Percentiles rank a stretch among this genome's conserved stretches.
These are phyloP conservation scores for Brassica cretica DNA, from an alignment of 345 rosid species.

Conservation along the genomic window DNA sequence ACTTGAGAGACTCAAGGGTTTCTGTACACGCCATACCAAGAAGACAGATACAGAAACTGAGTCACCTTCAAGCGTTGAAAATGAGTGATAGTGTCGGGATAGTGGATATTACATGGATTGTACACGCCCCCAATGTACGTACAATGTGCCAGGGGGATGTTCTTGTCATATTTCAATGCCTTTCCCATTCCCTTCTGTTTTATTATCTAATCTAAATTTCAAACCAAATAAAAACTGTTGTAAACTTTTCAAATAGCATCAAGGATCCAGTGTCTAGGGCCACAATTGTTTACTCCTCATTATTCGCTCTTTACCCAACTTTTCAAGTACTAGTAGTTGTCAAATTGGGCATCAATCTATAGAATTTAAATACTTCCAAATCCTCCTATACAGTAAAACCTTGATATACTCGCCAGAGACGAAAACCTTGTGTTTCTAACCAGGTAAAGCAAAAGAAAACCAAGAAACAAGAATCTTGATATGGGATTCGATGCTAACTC, in stretches of 20 bases:
- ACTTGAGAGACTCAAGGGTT: constrained; percentile 59
- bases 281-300: background rate
- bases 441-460: constrained; percentile 44
- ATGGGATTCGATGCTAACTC: no score
- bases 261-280: background rate
- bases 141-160: background rate
- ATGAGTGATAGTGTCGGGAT: background rate
- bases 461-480: background rate
- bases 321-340: background rate
- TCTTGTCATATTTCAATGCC: background rate
- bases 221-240: background rate
- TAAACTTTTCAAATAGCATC: background rate
- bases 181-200: background rate
- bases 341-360: background rate
- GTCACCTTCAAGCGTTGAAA: background rate
- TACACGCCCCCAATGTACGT: background rate
- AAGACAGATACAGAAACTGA: constrained; percentile 34
- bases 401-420: no score
- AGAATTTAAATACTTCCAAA: background rate
- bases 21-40: constrained; percentile 62
- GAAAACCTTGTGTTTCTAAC: constrained; percentile 50
- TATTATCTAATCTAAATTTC: background rate
- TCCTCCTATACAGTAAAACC: no score
- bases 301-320: background rate
- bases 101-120: background rate